Evolutionary conservation across 2,329 filamentous ascomycete genomes (phyloP), one percentile per base, ranked within the genome.

Genomic region (Colletotrichum sp.): DNA sequence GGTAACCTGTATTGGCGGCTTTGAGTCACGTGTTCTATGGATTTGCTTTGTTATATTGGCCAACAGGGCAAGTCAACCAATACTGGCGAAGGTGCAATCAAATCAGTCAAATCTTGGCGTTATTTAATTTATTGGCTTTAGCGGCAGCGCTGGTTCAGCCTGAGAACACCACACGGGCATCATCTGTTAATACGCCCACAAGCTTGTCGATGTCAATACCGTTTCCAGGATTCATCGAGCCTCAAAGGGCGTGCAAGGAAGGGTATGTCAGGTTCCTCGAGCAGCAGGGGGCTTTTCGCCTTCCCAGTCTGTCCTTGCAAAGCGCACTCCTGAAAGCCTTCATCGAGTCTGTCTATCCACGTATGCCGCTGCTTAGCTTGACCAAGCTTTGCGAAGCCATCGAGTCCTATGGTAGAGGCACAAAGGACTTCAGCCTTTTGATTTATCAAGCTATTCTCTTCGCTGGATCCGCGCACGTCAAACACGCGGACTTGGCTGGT

Each of bases 181-280:
- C 6, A 51, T 51, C 43, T 51, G 8, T 11, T n/a, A 51, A 51
- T 51, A 21, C n/a, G n/a, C 13, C 43, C 43, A 51, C 3, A 51
- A 21, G 18, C 9, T n/a, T 13, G 11, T 51, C 43, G 7, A 51
- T 7, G 43, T 51, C n/a, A 12, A 51, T n/a, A 51, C 43, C n/a
- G 13, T 51, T 51, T 1, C 43, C 43, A 21, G 43, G n/a, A 8
- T 51, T 51, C n/a, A 13, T 51, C 0, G 43, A 51, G 43, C 11
- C 43, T 51, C n/a, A 13, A 21, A 0, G 43, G 43, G 0, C 1
- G 3, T 51, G 43, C n/a, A 51, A 6, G n/a, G 43, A 51, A 13
- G 43, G 43, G 5, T 51, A 51, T 51, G 43, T 21, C 11, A 6
- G 1, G n/a, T 51, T 51, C 8, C n/a, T 51, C 6, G n/a, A 51